Base-by-base conservation (phyloP, 2,329 filamentous ascomycete species). In the Biscogniauxia marginata region DNA sequence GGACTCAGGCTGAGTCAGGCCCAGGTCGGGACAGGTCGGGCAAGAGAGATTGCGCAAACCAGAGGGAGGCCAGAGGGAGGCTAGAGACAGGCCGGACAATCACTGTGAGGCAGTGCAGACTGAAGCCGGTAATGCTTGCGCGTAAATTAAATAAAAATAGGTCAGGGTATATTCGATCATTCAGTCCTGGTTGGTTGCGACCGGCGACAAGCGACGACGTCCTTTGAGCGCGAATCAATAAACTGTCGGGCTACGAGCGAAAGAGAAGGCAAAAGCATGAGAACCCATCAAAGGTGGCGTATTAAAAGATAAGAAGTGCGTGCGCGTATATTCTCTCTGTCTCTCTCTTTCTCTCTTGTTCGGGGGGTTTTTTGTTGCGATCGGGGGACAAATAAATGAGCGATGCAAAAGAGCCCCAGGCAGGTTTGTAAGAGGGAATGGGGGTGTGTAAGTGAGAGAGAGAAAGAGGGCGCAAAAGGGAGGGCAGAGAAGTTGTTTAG, bases 1-100 rank as follows among this genome's bases (percentile, higher is more conserved):
- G 69, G 68, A 70, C 67, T 63, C 61, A 65, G 64, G 68, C 65
- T 67, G 68, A 71, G 67, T 71, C 68, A 70, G 67, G 66, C 50
- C 60, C 56, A 48, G 30, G 52, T 55, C 46, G n/a, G n/a, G n/a
- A 30, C 52, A 52, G 52, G 52, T 49, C 55, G 53, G 46, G 24
- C 11, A 25, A 25, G n/a, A 16, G 9, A n/a, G 30, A n/a, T 16
- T 39, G 30, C 30, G 13, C 45, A 46, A 46, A 46, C 21, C 16
- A 23, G 7, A 18, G 44, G 24, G 25, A 39, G 52, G 46, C 44
- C n/a, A 50, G 46, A n/a, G 18, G 9, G 25, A 55, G 19, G n/a
- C n/a, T n/a, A 20, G 16, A 20, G 18, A 13, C 13, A 46, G n/a
- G 30, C 30, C 30, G 30, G 7, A 39, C 30, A 39, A 39, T 39